Percentiles rank a stretch among this genome's conserved stretches.
These are phyloP conservation scores for Trypanosoma congolense DNA, from an alignment of 208 protist genomes.

Conservation along the genomic window DNA sequence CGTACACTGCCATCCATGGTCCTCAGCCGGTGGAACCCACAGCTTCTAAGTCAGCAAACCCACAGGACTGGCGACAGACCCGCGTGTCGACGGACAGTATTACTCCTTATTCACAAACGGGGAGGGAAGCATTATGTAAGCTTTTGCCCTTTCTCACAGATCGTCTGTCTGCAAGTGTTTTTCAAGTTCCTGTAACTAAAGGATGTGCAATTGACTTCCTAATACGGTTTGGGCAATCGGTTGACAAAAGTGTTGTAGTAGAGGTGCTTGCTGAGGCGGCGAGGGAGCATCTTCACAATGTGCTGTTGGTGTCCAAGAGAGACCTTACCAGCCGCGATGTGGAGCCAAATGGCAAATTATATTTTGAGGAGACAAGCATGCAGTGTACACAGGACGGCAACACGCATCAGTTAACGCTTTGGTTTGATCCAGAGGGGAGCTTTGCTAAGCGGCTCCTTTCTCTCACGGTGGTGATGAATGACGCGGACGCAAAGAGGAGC, in stretches of 20 bases:
- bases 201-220: constrained; percentile 98
- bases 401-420: constrained; percentile 46
- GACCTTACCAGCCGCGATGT: constrained; percentile 44
- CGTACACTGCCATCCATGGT: constrained; percentile 99
- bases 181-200: constrained; percentile 95
- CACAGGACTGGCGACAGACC: constrained; percentile 95
- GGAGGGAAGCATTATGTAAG: constrained; percentile 95
- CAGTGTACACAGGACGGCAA: constrained; percentile 23
- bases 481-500: background rate
- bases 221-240: constrained; percentile 66
- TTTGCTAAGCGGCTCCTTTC: constrained; percentile 27
- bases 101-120: constrained; percentile 96
- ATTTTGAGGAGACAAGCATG: constrained; percentile 34
- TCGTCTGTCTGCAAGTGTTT: constrained; percentile 87
- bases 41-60: constrained; percentile 90
- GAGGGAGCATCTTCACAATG: constrained; percentile 49
- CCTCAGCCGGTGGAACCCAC: constrained; percentile 93
- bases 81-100: constrained; percentile 92
- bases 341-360: constrained; percentile 23
- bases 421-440: constrained; percentile 43
- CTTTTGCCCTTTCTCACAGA: constrained; percentile 79
- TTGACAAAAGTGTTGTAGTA: constrained; percentile 93
- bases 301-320: constrained; percentile 39
- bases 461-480: constrained; percentile 14
- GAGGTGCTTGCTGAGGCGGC: constrained; percentile 70